Conservation (phyloP, 108 stramenopile species). For the Skeletonema menzelii region DNA sequence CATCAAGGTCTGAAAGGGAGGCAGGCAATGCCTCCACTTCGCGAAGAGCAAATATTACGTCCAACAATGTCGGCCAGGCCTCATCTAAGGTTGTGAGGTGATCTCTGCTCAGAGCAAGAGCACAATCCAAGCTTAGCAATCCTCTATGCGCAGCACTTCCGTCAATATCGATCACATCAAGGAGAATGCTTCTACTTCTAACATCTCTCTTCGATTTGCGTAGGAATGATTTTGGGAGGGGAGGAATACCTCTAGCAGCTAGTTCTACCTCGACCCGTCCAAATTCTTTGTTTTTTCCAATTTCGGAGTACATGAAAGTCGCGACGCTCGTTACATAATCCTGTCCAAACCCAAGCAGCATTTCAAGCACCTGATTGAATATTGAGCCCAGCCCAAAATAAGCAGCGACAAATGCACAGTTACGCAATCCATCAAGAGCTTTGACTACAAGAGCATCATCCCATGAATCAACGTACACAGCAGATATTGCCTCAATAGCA, state of each 20-base stretch:
- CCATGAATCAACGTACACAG: constrained; percentile 79
- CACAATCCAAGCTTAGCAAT: constrained; percentile 68
- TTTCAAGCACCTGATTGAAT: constrained; percentile 68
- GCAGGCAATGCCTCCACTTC: constrained; percentile 71
- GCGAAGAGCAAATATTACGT: constrained; percentile 71
- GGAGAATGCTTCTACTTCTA: constrained; percentile 3
- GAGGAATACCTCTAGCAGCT: constrained; percentile 17
- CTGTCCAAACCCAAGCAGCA: constrained; percentile 65
- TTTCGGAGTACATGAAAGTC: constrained; percentile 49
- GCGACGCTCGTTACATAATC: constrained; percentile 71
- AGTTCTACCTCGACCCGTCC: constrained; percentile 13
- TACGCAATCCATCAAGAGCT: constrained; percentile 74
- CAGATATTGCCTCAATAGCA: constrained; percentile 67
- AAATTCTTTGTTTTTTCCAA: constrained; percentile 1
- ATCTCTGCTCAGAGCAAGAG: constrained; percentile 63
- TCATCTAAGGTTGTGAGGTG: constrained; percentile 47
- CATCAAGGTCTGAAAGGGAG: constrained; percentile 76
- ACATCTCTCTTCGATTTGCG: constrained; percentile 2
- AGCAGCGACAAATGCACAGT: constrained; percentile 59
- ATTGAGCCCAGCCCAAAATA: constrained; percentile 63
- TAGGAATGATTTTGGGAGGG: constrained; percentile 31
- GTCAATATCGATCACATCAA: constrained; percentile 39
- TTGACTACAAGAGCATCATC: constrained; percentile 85
- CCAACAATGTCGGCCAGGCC: constrained; percentile 70
- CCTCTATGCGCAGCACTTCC: constrained; percentile 82